Conservation (phyloP, 2,329 filamentous ascomycete genomes). For the Sphaerulina populicola region DNA sequence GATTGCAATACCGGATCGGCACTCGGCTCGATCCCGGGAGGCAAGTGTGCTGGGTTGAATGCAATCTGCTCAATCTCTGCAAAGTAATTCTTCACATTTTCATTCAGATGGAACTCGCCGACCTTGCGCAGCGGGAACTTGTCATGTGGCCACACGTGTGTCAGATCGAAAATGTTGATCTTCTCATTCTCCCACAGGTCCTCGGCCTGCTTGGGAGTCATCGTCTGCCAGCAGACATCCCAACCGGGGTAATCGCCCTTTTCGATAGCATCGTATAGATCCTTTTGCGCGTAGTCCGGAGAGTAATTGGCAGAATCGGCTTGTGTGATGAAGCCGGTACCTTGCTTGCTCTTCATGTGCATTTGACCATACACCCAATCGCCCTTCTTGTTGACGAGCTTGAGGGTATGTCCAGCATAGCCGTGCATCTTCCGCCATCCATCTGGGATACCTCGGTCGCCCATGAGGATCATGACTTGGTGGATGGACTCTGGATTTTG, state of each 20-base stretch:
- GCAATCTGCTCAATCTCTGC: constrained; percentile 62
- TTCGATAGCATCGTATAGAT: constrained; percentile 46
- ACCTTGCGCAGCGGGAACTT: constrained; percentile 48
- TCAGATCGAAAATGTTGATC: constrained; percentile 50
- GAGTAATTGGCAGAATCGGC: constrained; percentile 45
- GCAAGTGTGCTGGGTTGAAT: constrained; percentile 59
- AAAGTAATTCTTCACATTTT: constrained; percentile 54
- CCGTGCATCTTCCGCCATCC: constrained; percentile 51
- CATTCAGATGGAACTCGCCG: constrained; percentile 46
- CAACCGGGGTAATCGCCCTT: constrained; percentile 47
- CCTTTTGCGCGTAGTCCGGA: constrained; percentile 47
- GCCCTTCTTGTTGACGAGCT: constrained; percentile 47
- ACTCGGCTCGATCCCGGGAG: constrained; percentile 60
- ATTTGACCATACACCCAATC: constrained; percentile 48
- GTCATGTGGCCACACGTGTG: constrained; percentile 48
- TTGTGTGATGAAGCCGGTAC: constrained; percentile 46
- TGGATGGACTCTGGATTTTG: constrained; percentile 49
- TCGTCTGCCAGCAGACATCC: constrained; percentile 46
- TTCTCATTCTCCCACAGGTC: constrained; percentile 46
- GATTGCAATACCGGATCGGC: constrained; percentile 62
- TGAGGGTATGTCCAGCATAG: constrained; percentile 46
- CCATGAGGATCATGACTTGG: constrained; percentile 49
- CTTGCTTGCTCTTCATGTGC: constrained; percentile 48
- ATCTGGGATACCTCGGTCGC: constrained; percentile 49
- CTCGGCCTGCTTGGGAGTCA: constrained; percentile 47